phyloP scores from a whole-genome alignment of 2,329 filamentous ascomycete species.

The Fusarium sp. region DNA sequence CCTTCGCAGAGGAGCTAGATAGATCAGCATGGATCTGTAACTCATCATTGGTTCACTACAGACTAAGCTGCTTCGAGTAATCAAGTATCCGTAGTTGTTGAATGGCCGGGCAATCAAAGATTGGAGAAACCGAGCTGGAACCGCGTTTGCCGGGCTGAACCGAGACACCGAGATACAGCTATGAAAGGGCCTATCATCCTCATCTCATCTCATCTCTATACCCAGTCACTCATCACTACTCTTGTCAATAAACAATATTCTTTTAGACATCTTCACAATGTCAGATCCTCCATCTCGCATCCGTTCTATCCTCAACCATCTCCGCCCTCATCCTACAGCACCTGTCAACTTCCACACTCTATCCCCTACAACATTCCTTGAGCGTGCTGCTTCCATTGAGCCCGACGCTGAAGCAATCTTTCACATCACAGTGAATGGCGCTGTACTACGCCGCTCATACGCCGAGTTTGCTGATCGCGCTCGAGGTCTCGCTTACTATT shows the following conservation, averaged over 20 bases:
- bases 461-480: conserved; percentile 86
- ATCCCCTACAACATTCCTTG: conserved; percentile 87
- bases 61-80: conserved; percentile 26
- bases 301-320: conserved; percentile 65
- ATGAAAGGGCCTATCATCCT: conserved; percentile 37
- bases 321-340: conserved; percentile 54
- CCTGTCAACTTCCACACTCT: conserved; percentile 78
- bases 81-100: conserved; percentile 1
- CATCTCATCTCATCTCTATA: neutral
- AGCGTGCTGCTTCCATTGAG: conserved; percentile 87
- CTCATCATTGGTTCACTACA: conserved; percentile 28
- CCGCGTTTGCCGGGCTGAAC: conserved; percentile 45
- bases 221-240: neutral
- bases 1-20: conserved; percentile 19
- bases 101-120: conserved; percentile 22
- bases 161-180: conserved; percentile 39
- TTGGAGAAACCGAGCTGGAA: conserved; percentile 43
- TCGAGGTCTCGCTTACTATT: conserved; percentile 86
- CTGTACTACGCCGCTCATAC: conserved; percentile 81
- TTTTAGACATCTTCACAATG: conserved; percentile 57
- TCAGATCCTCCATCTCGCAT: conserved; percentile 72
- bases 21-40: conserved; percentile 22
- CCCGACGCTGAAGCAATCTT: conserved; percentile 86
- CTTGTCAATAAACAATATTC: neutral
- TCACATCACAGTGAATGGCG: conserved; percentile 83